Evolutionary conservation across 306 rosid genomes (phyloP), one percentile per base, ranked within the genome.

Genomic region (Calophaca sinica): DNA sequence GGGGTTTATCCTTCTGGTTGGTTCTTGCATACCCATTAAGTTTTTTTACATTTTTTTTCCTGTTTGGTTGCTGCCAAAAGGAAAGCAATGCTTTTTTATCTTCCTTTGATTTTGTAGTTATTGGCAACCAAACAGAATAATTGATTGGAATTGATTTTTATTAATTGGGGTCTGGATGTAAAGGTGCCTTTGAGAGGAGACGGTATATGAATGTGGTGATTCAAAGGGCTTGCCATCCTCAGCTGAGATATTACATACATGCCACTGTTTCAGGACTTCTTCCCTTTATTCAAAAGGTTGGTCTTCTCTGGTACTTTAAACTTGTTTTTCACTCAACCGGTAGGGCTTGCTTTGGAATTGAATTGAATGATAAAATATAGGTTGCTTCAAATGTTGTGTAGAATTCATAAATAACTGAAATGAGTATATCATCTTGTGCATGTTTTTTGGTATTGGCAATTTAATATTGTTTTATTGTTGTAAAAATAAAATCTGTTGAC

Each of bases 181-280:
- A 83, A 93, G 98, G 90, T 86, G 93, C 98, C 20, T 94, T 91
- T 82, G 97, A 89, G 79, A 90, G 97, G 82, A 82, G 91, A 68
- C 87, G 93, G 79, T 91, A 89, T 77, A 87, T 89, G 96, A 94
- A 88, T 80, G 78, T 87, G 87, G 94, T 91, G 73, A 89, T 84
- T 82, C 96, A 94, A 66, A 89, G 87, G 82, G 93, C 94, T 83
- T 75, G 79, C 50, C 96, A 94, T 77, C 97, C 93, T 76, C 89
- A 94, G 62, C 96, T 91, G 58, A 85, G 86, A 81, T 86, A 89
- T 77, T 94, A 94, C 81, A 91, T 94, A 59, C 90, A 86, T 84
- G 84, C 94, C 41, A 73, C 96, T 80, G 90, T 91, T 61, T 84
- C 81, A 2, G 89, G 89, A 70, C 91, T 94, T 73, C 87, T 84